A percentile compares a stretch with the other conserved stretches of the same genome.
Conservation (phyloP, 2,329 filamentous ascomycete genomes). For the Ramularia collo-cygni region DNA sequence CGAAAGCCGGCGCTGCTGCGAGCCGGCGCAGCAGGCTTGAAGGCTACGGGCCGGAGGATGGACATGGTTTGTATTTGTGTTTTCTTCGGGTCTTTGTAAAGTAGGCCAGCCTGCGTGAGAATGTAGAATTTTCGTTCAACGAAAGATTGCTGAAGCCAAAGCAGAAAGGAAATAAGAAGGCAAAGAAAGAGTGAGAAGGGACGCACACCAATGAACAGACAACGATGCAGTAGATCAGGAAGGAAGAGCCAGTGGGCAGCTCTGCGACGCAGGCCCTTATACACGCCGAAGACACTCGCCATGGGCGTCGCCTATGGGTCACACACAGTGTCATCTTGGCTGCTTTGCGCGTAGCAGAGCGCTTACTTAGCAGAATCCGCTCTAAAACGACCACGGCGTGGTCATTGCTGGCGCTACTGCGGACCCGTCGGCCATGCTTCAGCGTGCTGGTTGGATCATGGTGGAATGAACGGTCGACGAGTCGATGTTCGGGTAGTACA, state of each 20-base stretch:
- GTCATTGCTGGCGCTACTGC: constrained; percentile 27
- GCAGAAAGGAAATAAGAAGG: constrained; percentile 19
- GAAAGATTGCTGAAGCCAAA: constrained; percentile 25
- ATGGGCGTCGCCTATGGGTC: constrained; percentile 16
- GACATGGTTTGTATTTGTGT: constrained; percentile 35
- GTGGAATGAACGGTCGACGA: constrained; percentile 10
- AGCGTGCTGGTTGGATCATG: constrained; percentile 16
- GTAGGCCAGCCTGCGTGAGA: constrained; percentile 39
- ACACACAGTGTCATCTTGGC: constrained; percentile 13
- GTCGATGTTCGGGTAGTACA: constrained; percentile 9
- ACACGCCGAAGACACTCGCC: constrained; percentile 13
- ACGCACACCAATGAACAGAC: constrained; percentile 17
- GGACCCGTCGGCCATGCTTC: constrained; percentile 19
- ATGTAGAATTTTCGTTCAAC: constrained; percentile 40
- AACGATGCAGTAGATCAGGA: constrained; percentile 15
- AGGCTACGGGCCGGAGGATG: constrained; percentile 43
- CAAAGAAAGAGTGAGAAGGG: constrained; percentile 20
- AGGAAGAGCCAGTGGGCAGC: constrained; percentile 15
- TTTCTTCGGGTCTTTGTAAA: constrained; percentile 5
- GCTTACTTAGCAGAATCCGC: constrained; percentile 21
- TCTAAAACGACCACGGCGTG: constrained; percentile 18
- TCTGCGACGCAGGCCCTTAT: constrained; percentile 23
- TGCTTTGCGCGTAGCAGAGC: constrained; percentile 14
- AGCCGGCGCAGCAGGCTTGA: constrained; percentile 52
- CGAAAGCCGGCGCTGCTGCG: constrained; percentile 44